phyloP scores from a whole-genome alignment of 371 early-diverging fungal species.

The Syncephalastrum contaminatum region DNA sequence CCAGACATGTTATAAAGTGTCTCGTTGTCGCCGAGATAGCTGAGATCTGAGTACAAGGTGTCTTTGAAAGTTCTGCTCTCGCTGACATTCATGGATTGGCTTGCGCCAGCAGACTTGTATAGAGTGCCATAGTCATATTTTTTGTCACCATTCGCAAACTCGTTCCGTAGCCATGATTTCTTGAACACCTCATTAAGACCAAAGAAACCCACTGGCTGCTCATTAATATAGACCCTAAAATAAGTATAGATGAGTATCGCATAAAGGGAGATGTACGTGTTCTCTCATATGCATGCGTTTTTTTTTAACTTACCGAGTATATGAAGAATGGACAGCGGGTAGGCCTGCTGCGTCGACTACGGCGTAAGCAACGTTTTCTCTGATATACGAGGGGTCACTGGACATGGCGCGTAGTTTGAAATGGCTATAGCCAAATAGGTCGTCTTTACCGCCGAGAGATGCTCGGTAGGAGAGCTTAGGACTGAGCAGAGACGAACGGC shows the following conservation, averaged over 20 bases:
- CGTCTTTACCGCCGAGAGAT: conserved; percentile 5
- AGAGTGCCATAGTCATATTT: conserved; percentile 32
- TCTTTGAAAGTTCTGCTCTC: background rate
- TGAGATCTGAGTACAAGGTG: conserved; percentile 18
- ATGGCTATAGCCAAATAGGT: conserved; percentile 17
- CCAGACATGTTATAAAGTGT: conserved; percentile 17
- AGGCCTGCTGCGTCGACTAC: conserved; percentile 27
- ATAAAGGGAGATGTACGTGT: too few relatives aligned
- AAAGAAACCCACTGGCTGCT: conserved; percentile 35
- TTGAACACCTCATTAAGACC: conserved; percentile 33
- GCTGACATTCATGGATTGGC: background rate
- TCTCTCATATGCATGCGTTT: too few relatives aligned
- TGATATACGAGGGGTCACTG: conserved; percentile 34
- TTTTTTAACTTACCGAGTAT: conserved; percentile 11
- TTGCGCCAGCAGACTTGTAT: conserved; percentile 23
- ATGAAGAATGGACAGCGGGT: conserved; percentile 22
- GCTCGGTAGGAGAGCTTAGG: conserved; percentile 33
- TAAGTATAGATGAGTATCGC: background rate
- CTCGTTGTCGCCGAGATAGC: conserved; percentile 17
- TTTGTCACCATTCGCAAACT: conserved; percentile 29
- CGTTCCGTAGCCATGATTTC: conserved; percentile 36
- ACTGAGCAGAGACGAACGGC: conserved; percentile 24
- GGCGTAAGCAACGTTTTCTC: conserved; percentile 30
- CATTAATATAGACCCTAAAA: conserved; percentile 31
- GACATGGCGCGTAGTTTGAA: conserved; percentile 30